Evolutionary conservation across 805 yeast species (phyloP).

Genomic region (Nakazawaea ishiwadae): DNA sequence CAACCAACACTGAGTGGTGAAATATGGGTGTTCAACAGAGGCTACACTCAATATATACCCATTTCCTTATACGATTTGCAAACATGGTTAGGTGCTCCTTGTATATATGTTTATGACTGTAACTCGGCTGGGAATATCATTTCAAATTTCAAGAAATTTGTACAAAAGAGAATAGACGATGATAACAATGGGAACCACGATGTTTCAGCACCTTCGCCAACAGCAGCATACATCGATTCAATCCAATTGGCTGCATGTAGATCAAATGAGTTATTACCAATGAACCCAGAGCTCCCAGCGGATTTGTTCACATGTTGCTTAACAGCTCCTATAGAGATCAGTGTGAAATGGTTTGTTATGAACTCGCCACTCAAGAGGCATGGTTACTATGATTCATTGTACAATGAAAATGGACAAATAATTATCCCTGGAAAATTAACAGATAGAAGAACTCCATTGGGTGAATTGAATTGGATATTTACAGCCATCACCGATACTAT

Average conservation of each 20-base stretch:
- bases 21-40: constrained; percentile 96
- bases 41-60: constrained; percentile 96
- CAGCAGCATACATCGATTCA: constrained; percentile 73
- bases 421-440: constrained; percentile 86
- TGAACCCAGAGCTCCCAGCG: constrained; percentile 94
- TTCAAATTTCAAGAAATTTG: constrained; percentile 82
- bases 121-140: constrained; percentile 92
- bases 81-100: constrained; percentile 97
- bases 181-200: constrained; percentile 63
- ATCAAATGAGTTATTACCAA: constrained; percentile 79
- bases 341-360: constrained; percentile 86
- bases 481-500: constrained; percentile 97
- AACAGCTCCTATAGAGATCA: constrained; percentile 92
- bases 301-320: constrained; percentile 93
- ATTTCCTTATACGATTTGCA: constrained; percentile 92
- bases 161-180: constrained; percentile 83
- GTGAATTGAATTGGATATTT: constrained; percentile 95
- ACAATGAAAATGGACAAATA: constrained; percentile 49
- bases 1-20: constrained; percentile 95
- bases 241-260: constrained; percentile 92
- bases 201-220: constrained; percentile 54
- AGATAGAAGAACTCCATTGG: constrained; percentile 91
- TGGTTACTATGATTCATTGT: constrained; percentile 44
- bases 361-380: constrained; percentile 61
- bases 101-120: constrained; percentile 91